These are phyloP conservation scores for Candida anutae DNA, from an alignment of 1,139 yeast species.

Conservation along the genomic window DNA sequence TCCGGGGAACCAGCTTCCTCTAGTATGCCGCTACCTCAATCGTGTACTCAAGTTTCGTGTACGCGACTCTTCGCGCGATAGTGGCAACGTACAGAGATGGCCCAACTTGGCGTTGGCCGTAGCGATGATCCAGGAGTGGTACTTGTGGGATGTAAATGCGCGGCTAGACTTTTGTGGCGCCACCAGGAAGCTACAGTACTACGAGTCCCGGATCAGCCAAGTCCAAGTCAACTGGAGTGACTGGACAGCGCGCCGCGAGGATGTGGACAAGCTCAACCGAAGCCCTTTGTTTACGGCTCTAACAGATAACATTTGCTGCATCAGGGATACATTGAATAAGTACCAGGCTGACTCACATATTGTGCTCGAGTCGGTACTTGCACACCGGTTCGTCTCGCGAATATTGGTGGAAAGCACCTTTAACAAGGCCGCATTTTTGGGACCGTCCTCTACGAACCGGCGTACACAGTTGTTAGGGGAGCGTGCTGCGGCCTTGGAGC, in stretches of 20 bases:
- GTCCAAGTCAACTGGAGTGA: no score
- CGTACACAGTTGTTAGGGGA: slow-evolving; percentile 2
- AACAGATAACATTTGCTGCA: not conserved
- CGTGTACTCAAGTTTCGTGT: slow-evolving; percentile 13
- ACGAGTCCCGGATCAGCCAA: no score
- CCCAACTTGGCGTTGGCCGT: slow-evolving; percentile 6
- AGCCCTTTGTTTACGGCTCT: not conserved
- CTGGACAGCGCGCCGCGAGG: not conserved
- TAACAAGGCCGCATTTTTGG: not conserved
- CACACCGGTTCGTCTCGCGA: slow-evolving; percentile 4
- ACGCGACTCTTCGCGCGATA: slow-evolving; percentile 2
- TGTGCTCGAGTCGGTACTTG: slow-evolving; percentile 4
- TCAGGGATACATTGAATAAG: not conserved
- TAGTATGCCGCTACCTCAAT: slow-evolving; percentile 18
- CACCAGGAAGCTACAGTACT: slow-evolving; percentile 6
- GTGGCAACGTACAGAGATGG: slow-evolving; percentile 4
- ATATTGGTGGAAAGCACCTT: not conserved
- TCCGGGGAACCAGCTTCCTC: slow-evolving; percentile 19
- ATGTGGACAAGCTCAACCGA: not conserved
- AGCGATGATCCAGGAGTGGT: slow-evolving; percentile 8
- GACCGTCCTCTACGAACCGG: not conserved
- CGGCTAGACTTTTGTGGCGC: slow-evolving; percentile 6
- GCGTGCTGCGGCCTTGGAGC: slow-evolving; percentile 5
- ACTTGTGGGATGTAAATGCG: slow-evolving; percentile 6
- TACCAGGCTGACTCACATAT: slow-evolving; percentile 1